A percentile compares a stretch with the other conserved stretches of the same genome.
These are phyloP conservation scores for Puccinia triticina DNA, from an alignment of 1,284 basidiomycete genomes.

Conservation along the genomic window DNA sequence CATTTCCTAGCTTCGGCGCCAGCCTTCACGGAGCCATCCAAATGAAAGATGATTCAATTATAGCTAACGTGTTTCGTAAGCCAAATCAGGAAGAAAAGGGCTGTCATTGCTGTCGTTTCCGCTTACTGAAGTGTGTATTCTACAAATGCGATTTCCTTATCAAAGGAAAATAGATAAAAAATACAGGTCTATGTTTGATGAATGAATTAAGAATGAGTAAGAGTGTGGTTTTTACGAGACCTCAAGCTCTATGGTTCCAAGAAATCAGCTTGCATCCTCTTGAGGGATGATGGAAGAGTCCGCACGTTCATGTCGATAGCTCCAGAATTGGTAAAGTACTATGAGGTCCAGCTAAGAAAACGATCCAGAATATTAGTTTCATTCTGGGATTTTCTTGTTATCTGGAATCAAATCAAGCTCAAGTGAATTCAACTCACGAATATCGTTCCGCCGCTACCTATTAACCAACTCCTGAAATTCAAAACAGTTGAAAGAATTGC, in stretches of 20 bases:
- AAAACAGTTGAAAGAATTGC: neutral
- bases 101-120: neutral
- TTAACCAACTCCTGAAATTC: slow-evolving; percentile 46
- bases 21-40: no score
- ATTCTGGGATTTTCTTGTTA: no score
- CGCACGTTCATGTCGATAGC: slow-evolving; percentile 32
- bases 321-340: slow-evolving; percentile 50
- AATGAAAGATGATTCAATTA: no score
- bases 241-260: neutral
- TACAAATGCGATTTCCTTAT: neutral
- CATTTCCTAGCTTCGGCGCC: no score
- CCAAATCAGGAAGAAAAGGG: neutral
- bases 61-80: neutral
- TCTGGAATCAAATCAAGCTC: no score
- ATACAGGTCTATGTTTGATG: neutral
- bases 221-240: neutral
- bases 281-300: neutral
- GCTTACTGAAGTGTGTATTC: neutral
- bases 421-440: slow-evolving; percentile 30
- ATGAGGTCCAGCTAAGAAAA: slow-evolving; percentile 31
- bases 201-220: neutral
- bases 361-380: neutral
- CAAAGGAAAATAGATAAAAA: neutral
- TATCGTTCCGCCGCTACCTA: slow-evolving; percentile 43
- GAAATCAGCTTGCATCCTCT: neutral